phyloP scores from a whole-genome alignment of 129 eudicot genomes.

The Arctium minus region DNA sequence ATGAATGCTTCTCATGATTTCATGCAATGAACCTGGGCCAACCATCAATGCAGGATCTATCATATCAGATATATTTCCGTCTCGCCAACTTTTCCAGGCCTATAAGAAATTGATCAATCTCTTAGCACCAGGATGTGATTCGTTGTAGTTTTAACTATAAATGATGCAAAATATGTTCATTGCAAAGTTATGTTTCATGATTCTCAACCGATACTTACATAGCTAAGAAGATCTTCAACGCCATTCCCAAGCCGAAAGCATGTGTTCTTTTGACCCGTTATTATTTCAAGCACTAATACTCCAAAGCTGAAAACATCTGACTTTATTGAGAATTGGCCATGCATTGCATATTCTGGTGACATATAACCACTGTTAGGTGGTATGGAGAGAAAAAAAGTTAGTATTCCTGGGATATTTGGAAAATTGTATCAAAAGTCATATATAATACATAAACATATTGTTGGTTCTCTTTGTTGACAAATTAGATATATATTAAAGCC shows the following conservation, averaged over 20 bases:
- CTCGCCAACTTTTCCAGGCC: too few species aligned
- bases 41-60: too few species aligned
- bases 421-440: neutral
- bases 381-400: neutral
- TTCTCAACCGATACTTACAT: conserved; percentile 5
- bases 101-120: too few species aligned
- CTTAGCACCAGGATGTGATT: neutral
- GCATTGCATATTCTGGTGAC: conserved; percentile 33
- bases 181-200: neutral
- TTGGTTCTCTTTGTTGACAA: neutral
- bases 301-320: conserved; percentile 32
- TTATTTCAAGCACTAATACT: conserved; percentile 14
- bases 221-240: conserved; percentile 7
- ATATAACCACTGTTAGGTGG: conserved; percentile 27
- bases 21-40: too few species aligned
- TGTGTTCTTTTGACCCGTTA: conserved; percentile 16
- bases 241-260: neutral
- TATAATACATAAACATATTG: neutral
- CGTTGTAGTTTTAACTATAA: neutral
- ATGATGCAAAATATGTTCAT: neutral
- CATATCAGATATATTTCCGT: too few species aligned
- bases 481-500: too few species aligned
- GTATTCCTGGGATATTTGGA: neutral
- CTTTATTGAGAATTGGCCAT: conserved; percentile 23
- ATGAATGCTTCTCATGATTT: too few species aligned